Evolutionary conservation across 371 early-diverging fungal species (phyloP).

Genomic region (Syncephalastrum contaminatum): DNA sequence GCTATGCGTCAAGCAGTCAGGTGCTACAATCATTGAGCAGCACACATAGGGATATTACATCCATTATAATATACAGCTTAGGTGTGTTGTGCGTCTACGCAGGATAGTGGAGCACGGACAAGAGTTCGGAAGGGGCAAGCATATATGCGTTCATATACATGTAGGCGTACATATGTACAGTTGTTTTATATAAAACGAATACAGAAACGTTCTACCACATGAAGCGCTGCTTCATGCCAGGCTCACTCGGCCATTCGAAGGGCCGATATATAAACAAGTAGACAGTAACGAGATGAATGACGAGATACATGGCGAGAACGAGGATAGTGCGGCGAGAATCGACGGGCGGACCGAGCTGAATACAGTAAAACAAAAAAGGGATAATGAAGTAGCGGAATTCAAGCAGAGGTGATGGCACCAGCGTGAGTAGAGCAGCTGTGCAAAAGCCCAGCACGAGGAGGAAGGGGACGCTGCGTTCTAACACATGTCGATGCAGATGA

Average conservation of each 20-base stretch:
- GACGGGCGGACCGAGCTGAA: constrained; percentile 54
- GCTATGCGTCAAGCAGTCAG: too few relatives aligned
- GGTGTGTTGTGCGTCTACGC: too few relatives aligned
- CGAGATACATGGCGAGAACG: constrained; percentile 33
- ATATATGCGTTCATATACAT: too few relatives aligned
- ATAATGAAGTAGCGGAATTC: constrained; percentile 96
- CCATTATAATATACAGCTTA: too few relatives aligned
- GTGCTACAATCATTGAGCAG: too few relatives aligned
- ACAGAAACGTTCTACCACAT: constrained; percentile 76
- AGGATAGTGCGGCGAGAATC: constrained; percentile 3
- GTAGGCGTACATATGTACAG: too few relatives aligned
- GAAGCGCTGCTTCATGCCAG: constrained; percentile 74
- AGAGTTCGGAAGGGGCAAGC: too few relatives aligned
- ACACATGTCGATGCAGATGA: background rate
- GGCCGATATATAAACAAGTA: constrained; percentile 71
- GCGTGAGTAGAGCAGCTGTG: constrained; percentile 45
- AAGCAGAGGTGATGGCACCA: constrained; percentile 90
- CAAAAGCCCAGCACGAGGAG: constrained; percentile 50
- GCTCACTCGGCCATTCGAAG: constrained; percentile 74
- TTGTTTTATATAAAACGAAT: too few relatives aligned
- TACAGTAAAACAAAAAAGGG: constrained; percentile 73
- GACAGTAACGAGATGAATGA: constrained; percentile 60
- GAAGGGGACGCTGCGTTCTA: constrained; percentile 23
- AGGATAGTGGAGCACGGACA: too few relatives aligned
- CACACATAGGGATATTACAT: too few relatives aligned